These are phyloP conservation scores for Neoconidiobolus thromboides DNA, from an alignment of 371 early-diverging fungal species.

Conservation along the genomic window DNA sequence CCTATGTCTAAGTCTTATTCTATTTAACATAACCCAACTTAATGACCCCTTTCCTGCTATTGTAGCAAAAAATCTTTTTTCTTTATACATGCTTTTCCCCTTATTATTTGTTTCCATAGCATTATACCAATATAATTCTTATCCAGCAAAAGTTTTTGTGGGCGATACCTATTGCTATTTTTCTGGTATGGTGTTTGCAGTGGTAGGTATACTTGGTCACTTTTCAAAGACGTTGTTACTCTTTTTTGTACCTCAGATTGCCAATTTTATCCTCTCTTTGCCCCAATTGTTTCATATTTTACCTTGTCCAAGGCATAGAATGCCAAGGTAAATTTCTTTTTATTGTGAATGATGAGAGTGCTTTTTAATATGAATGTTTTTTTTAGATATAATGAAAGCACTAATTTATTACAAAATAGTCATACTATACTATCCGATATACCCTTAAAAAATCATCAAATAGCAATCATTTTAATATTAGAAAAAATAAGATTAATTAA, in stretches of 20 bases:
- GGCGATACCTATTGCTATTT: constrained; percentile 97
- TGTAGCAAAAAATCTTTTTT: constrained; percentile 55
- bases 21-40: constrained; percentile 27
- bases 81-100: constrained; percentile 77
- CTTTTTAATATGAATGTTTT: constrained; percentile 1
- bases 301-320: constrained; percentile 93
- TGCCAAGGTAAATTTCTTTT: constrained; percentile 48
- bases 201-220: constrained; percentile 83
- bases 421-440: background rate
- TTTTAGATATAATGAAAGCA: constrained; percentile 6
- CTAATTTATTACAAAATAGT: background rate
- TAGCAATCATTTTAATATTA: constrained; percentile 16
- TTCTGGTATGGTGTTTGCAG: constrained; percentile 96
- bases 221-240: constrained; percentile 82
- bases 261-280: constrained; percentile 87
- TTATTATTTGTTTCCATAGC: constrained; percentile 70
- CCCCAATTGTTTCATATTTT: constrained; percentile 90
- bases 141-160: constrained; percentile 85
- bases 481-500: constrained; percentile 20
- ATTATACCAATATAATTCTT: constrained; percentile 71
- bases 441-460: background rate
- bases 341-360: constrained; percentile 10
- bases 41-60: constrained; percentile 23
- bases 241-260: constrained; percentile 87
- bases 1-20: constrained; percentile 44